Base-by-base conservation (phyloP, 805 yeast species). In the Tetrapisispora phaffii region DNA sequence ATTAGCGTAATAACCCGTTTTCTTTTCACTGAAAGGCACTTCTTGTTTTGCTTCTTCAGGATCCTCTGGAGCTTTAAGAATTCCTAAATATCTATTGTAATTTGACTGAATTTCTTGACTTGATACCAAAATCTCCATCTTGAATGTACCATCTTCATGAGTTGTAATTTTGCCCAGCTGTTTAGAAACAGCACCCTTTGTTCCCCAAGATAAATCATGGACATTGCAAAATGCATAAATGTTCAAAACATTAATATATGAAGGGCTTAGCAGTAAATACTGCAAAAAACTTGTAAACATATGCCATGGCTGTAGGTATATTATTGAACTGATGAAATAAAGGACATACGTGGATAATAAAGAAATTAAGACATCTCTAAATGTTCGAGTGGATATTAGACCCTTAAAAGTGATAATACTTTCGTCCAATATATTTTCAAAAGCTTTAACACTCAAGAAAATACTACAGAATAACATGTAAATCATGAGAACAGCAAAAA, bases 181-280 rank as follows among this genome's bases (percentile, higher is more conserved):
- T 70, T 76, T 59, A 39, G 78, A 74, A 10, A 77, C 79, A 42
- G 81, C 86, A 40, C 95, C 96, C 63, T 89, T 86, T 4, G 96
- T 90, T 62, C 97, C 97, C 97, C 97, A 90, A 7, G 96, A 85
- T 40, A 90, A 80, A 69, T 90, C 98, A 63, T 90, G 96, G 49
- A 90, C 82, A 65, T 90, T 90, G 70, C 97, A 89, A 63, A 90
- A 89, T 2, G 97, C 95, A 66, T 90, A 90, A 49, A 90, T 90
- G 63, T 87, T 88, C 59, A 90, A 71, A 44, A 89, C 90, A 58
- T 90, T 89, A 65, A 88, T 80, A 63, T 89, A 93, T 0, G 94
- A 78, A 0, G 98, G 98, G 50, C 89, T 80, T 46, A 90, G 65
- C 49, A 90, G 65, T 47, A 90, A 63, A 60, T 90, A 90, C 65